Evolutionary conservation across 805 yeast species (phyloP), one percentile per base, ranked within the genome.

Genomic region (Candida boidinii): DNA sequence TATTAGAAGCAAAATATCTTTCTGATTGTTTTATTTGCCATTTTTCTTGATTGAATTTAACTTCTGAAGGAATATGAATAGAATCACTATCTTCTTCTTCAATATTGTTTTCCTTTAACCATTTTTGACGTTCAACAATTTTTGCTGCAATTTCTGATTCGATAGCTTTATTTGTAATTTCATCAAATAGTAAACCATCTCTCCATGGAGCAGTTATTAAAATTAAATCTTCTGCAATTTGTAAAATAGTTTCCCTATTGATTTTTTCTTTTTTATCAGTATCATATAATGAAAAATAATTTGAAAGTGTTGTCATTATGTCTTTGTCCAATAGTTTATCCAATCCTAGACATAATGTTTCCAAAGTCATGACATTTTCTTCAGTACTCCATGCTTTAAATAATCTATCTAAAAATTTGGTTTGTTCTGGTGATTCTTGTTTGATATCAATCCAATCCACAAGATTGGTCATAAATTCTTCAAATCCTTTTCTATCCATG

Each of bases 151-250:
- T 72, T 31, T 72, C 77, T 30, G 70, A 66, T 45, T 81, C 86
- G 28, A 83, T 75, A 2, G 73, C 71, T 27, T 59, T 60, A 31
- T 73, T 69, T 0, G 94, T 80, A 10, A 78, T 62, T 5, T 61
- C 50, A 53, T 87, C 96, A 25, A 84, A 69, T 14, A 68, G 49
- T 30, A 55, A 54, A 5, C 79, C 88, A 41, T 84, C 86, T 46
- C 86, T 77, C 79, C 92, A 82, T 2, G 95, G 95, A 26, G 79
- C 68, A 0, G 96, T 87, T 23, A 92, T 66, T 45, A 73, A 80
- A 10, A 90, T 60, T 25, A 90, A 58, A 29, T 90, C 97, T 51
- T 92, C 98, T 0, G 96, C 86, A 36, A 88, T 70, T 40, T 77
- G 79, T 28, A 92, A 61, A 4, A 92, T 83, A 0, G 82, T 82